phyloP scores from a whole-genome alignment of 345 rosid genomes.

The Erysimum cheiranthoides region DNA sequence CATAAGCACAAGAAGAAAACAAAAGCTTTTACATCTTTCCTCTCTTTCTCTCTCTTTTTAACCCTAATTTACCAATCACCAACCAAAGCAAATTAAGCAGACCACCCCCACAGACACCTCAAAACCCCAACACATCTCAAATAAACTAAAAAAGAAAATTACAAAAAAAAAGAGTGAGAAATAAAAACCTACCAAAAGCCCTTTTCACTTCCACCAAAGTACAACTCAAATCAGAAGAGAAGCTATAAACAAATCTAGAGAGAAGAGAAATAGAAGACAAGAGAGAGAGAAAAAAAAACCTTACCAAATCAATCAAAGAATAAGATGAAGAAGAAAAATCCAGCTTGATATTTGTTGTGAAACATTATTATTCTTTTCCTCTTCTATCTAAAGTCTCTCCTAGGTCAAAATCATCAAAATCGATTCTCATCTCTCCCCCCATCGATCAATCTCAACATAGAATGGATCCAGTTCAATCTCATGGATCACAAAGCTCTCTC shows the following conservation, averaged over 20 bases:
- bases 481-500: constrained; percentile 70
- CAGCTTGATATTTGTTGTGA: constrained; percentile 41
- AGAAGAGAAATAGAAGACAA: constrained; percentile 4
- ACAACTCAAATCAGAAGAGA: constrained; percentile 41
- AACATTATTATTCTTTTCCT: constrained; percentile 25
- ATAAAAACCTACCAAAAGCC: constrained; percentile 46
- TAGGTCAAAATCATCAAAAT: constrained; percentile 33
- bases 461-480: constrained; percentile 89
- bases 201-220: constrained; percentile 42
- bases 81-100: constrained; percentile 37
- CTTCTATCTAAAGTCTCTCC: constrained; percentile 23
- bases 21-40: constrained; percentile 30
- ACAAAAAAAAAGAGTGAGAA: constrained; percentile 25
- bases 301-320: constrained; percentile 41
- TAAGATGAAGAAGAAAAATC: constrained; percentile 28
- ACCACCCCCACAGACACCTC: constrained; percentile 42
- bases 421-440: constrained; percentile 17
- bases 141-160: constrained; percentile 22
- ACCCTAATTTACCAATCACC: constrained; percentile 42
- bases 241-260: constrained; percentile 4
- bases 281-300: constrained; percentile 14
- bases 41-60: constrained; percentile 7
- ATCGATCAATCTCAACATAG: constrained; percentile 22
- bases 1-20: constrained; percentile 43
- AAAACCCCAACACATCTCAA: constrained; percentile 41